Evolutionary conservation across 2,329 filamentous ascomycete species (phyloP).

Genomic region (Verticillium albo-atrum): DNA sequence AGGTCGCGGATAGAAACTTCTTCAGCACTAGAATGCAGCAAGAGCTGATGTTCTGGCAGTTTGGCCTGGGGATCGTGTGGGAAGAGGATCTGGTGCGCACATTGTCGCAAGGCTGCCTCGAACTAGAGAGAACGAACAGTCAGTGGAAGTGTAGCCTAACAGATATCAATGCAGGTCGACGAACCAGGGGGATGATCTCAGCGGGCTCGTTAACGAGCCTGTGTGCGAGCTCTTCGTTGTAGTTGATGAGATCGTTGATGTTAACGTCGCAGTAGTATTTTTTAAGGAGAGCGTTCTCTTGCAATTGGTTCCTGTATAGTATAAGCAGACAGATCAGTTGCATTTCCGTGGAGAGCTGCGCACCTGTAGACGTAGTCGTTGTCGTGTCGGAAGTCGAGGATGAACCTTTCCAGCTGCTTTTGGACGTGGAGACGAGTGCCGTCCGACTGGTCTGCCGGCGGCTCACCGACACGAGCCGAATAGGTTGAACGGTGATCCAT

Average conservation of each 20-base stretch:
- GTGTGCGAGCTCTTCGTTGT: constrained; percentile 92
- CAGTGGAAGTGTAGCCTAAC: background rate
- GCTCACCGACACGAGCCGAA: constrained; percentile 74
- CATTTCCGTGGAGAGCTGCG: constrained; percentile 11
- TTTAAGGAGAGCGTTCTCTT: constrained; percentile 90
- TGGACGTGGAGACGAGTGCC: constrained; percentile 71
- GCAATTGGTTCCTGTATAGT: constrained; percentile 74
- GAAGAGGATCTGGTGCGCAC: constrained; percentile 90
- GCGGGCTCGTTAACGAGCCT: constrained; percentile 83
- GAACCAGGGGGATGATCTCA: constrained; percentile 85
- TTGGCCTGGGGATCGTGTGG: constrained; percentile 63
- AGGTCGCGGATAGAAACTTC: constrained; percentile 92
- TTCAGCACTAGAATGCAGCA: constrained; percentile 87
- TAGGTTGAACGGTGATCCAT: constrained; percentile 92
- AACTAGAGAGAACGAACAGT: constrained; percentile 53
- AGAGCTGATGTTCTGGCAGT: constrained; percentile 87
- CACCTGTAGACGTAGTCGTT: constrained; percentile 94
- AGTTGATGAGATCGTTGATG: constrained; percentile 91
- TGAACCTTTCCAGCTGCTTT: constrained; percentile 79
- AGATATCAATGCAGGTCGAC: constrained; percentile 17
- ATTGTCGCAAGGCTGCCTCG: constrained; percentile 82
- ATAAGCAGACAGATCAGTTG: background rate
- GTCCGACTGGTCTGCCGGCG: constrained; percentile 59
- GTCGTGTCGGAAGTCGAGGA: constrained; percentile 90
- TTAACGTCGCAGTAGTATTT: constrained; percentile 96